phyloP scores from a whole-genome alignment of 164 flowering plant genomes.

The Stephania japonica region DNA sequence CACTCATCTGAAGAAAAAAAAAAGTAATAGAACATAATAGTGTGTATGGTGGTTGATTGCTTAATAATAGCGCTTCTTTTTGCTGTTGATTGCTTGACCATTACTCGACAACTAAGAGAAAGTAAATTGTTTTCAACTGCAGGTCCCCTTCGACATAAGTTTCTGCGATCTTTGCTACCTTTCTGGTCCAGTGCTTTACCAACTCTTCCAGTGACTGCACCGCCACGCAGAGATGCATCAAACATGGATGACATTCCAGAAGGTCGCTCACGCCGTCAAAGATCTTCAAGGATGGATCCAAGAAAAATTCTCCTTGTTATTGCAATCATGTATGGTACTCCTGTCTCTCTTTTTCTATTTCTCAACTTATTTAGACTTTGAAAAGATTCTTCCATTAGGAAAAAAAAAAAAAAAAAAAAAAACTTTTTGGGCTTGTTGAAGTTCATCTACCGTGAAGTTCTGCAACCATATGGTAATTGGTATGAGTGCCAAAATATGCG shows the following conservation, averaged over 20 bases:
- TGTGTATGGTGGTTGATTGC: not conserved
- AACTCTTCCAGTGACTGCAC: conserved; percentile 93
- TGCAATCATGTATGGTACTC: conserved; percentile 70
- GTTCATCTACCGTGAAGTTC: not conserved
- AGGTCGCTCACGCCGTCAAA: conserved; percentile 68
- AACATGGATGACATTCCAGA: conserved; percentile 56
- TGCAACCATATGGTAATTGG: not conserved
- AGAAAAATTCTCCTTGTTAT: conserved; percentile 82
- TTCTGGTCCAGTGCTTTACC: conserved; percentile 98
- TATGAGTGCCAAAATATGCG: not conserved
- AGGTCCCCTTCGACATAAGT: conserved; percentile 87
- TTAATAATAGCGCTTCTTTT: not conserved
- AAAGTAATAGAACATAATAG: not conserved
- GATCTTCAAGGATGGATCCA: conserved; percentile 88
- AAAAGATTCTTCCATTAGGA: not conserved
- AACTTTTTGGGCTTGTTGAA: not conserved
- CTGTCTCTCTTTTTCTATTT: not conserved
- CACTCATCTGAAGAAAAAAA: not conserved
- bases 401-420: not conserved
- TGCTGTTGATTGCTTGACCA: not conserved
- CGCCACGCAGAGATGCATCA: conserved; percentile 68
- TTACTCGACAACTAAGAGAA: not conserved
- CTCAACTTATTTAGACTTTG: not conserved
- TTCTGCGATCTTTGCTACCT: conserved; percentile 75
- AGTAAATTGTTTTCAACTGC: conserved; percentile 13